phyloP scores from a whole-genome alignment of 768 basidiomycete species.

The Tremella yokohamensis region DNA sequence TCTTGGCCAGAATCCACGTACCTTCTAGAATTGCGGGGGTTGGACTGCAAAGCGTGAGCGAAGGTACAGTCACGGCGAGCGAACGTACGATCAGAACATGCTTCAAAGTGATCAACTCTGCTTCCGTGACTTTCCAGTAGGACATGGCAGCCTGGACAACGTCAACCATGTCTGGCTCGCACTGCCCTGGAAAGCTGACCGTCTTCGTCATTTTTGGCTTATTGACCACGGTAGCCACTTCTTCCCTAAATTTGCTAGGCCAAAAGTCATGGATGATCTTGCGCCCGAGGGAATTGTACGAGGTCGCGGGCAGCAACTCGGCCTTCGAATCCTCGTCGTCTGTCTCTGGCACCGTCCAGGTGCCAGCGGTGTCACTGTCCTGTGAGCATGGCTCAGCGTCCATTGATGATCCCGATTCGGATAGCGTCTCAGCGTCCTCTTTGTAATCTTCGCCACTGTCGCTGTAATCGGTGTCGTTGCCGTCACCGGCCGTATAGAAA shows the following conservation, averaged over 20 bases:
- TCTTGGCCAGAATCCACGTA: constrained; percentile 2
- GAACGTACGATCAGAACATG: constrained; percentile 22
- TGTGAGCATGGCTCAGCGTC: not conserved
- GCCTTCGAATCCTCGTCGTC: not conserved
- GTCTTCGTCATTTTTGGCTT: constrained; percentile 7
- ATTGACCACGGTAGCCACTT: not conserved
- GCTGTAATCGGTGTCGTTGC: too few species aligned
- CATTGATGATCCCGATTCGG: not conserved
- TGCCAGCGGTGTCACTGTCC: too few species aligned
- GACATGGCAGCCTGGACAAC: constrained; percentile 19
- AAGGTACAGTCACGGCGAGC: not conserved
- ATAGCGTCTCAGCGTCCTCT: not conserved
- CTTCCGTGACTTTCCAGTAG: constrained; percentile 23
- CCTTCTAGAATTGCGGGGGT: constrained; percentile 16
- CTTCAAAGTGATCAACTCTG: constrained; percentile 24
- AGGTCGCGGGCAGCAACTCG: not conserved
- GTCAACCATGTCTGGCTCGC: not conserved
- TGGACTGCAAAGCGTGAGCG: constrained; percentile 7
- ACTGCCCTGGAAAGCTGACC: constrained; percentile 6
- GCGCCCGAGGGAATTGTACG: not conserved
- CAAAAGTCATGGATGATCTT: constrained; percentile 4
- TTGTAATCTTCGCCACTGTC: not conserved
- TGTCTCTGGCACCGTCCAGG: constrained; percentile 10
- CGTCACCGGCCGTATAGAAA: too few species aligned
- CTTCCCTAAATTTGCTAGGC: constrained; percentile 9